Conservation (phyloP, 352 stramenopile species). For the Phytophthora citrophthora region DNA sequence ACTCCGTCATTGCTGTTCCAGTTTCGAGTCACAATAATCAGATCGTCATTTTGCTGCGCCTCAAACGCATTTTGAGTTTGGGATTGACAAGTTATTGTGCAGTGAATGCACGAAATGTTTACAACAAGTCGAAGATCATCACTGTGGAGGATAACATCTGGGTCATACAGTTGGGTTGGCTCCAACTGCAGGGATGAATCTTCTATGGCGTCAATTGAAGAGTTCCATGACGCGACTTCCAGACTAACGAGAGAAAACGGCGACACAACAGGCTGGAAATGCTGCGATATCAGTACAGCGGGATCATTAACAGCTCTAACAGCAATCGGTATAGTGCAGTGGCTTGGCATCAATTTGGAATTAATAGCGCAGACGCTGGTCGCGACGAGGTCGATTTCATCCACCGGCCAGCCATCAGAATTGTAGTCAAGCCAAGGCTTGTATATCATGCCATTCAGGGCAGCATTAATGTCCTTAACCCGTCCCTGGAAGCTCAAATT, state of each 20-base stretch:
- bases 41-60: slow-evolving; percentile 8
- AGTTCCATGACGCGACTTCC: slow-evolving; percentile 2
- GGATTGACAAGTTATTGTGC: slow-evolving; percentile 28
- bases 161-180: slow-evolving; percentile 29
- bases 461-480: slow-evolving; percentile 50
- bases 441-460: slow-evolving; percentile 63
- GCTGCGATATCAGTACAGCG: slow-evolving; percentile 36
- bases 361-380: slow-evolving; percentile 15
- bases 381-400: slow-evolving; percentile 40
- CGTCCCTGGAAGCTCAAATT: slow-evolving; percentile 38
- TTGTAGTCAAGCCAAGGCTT: slow-evolving; percentile 58
- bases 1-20: slow-evolving; percentile 18
- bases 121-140: slow-evolving; percentile 36
- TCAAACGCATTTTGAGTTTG: slow-evolving; percentile 4
- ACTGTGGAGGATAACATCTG: slow-evolving; percentile 16
- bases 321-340: slow-evolving; percentile 27
- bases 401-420: slow-evolving; percentile 41
- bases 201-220: slow-evolving; percentile 45
- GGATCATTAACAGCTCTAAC: slow-evolving; percentile 46
- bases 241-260: slow-evolving; percentile 8
- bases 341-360: neutral
- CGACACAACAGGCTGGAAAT: slow-evolving; percentile 29
- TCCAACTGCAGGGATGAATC: slow-evolving; percentile 38
- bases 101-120: slow-evolving; percentile 50
- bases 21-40: slow-evolving; percentile 14